Percentiles rank a stretch among this genome's conserved stretches.
phyloP scores from a whole-genome alignment of 371 early-diverging fungal genomes.

The Mucor irregularis region DNA sequence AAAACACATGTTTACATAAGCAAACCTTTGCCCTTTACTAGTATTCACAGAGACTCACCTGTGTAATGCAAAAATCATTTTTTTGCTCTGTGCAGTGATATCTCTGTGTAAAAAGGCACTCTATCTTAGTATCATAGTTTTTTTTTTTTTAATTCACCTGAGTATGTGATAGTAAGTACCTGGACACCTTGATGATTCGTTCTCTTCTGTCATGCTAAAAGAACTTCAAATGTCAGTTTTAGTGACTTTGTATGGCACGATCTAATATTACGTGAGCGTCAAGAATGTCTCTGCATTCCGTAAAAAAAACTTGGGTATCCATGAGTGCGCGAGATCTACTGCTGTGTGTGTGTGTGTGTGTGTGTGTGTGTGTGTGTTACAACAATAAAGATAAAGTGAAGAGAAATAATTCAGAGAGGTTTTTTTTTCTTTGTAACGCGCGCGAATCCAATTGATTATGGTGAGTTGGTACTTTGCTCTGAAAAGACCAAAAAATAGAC shows the following conservation, averaged over 20 bases:
- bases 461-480: too few relatives aligned
- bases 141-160: too few relatives aligned
- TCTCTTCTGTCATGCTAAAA: conserved; percentile 57
- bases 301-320: conserved; percentile 25
- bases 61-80: conserved; percentile 66
- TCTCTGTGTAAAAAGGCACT: conserved; percentile 46
- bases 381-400: conserved; percentile 7
- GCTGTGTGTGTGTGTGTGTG: too few relatives aligned
- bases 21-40: neutral
- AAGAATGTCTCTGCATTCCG: conserved; percentile 21
- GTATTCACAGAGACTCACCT: too few relatives aligned
- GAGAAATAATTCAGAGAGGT: neutral
- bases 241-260: too few relatives aligned
- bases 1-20: neutral
- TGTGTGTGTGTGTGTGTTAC: too few relatives aligned
- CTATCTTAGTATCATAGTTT: too few relatives aligned
- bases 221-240: neutral
- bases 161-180: conserved; percentile 24
- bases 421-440: conserved; percentile 5
- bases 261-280: conserved; percentile 46
- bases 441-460: too few relatives aligned
- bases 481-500: too few relatives aligned
- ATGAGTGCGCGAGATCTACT: too few relatives aligned
- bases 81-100: conserved; percentile 64
- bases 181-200: conserved; percentile 62